phyloP scores from a whole-genome alignment of 495 filamentous ascomycete genomes.

The Pseudotulostoma volvatum region DNA sequence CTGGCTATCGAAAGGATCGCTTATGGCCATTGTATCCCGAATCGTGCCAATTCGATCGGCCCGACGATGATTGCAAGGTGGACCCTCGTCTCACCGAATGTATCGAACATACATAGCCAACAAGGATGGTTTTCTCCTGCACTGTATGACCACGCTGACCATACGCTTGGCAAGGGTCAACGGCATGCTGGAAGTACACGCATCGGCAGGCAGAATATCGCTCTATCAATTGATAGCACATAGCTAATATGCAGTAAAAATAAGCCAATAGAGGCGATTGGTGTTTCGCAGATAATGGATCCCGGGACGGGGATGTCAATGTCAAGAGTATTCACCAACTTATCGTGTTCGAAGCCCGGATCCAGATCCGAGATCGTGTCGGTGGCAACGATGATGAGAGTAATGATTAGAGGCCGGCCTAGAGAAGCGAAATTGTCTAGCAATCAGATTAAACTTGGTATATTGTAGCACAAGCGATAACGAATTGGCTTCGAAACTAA shows the following conservation, averaged over 20 bases:
- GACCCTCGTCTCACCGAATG: slow-evolving; percentile 33
- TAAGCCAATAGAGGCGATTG: not conserved
- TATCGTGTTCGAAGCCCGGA: too few relatives aligned
- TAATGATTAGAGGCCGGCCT: too few relatives aligned
- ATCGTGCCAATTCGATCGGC: slow-evolving; percentile 22
- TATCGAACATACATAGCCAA: slow-evolving; percentile 57
- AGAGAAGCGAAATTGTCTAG: too few relatives aligned
- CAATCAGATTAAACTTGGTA: too few relatives aligned
- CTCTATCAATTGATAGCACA: slow-evolving; percentile 61
- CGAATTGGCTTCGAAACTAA: too few relatives aligned
- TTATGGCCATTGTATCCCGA: slow-evolving; percentile 37
- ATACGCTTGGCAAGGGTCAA: slow-evolving; percentile 57
- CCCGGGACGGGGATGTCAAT: too few relatives aligned
- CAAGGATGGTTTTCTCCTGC: slow-evolving; percentile 58
- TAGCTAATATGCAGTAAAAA: slow-evolving; percentile 16
- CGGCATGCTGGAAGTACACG: slow-evolving; percentile 62
- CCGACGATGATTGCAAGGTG: slow-evolving; percentile 8
- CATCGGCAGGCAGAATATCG: slow-evolving; percentile 68
- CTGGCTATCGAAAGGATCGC: slow-evolving; percentile 10
- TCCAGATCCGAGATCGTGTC: too few relatives aligned
- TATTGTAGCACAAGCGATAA: too few relatives aligned
- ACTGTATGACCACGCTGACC: slow-evolving; percentile 54
- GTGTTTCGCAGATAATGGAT: too few relatives aligned
- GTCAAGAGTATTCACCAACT: too few relatives aligned
- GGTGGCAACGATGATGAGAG: too few relatives aligned